Conservation (phyloP, 1,139 yeast genomes). For the Debaryomyces sp. region DNA sequence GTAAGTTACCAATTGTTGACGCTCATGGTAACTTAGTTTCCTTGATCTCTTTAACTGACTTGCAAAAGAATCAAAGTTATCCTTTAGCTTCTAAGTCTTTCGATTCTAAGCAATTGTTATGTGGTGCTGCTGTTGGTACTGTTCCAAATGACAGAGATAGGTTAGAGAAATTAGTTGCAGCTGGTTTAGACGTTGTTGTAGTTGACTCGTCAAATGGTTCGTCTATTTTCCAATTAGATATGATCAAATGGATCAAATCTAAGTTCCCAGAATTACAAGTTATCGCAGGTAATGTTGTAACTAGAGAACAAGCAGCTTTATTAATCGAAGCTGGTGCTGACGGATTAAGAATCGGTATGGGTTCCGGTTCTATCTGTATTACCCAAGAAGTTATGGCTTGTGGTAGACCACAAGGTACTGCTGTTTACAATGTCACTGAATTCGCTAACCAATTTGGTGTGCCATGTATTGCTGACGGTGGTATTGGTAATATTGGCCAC, state of each 20-base stretch:
- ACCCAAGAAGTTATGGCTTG: conserved; percentile 99
- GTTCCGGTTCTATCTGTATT: conserved; percentile 98
- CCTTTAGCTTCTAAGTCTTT: conserved; percentile 95
- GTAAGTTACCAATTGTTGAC: conserved; percentile 95
- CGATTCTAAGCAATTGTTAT: conserved; percentile 90
- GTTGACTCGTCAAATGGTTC: conserved; percentile 98
- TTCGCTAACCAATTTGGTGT: conserved; percentile 89
- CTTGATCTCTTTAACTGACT: conserved; percentile 91
- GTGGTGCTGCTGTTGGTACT: conserved; percentile 99
- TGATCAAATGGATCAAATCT: conserved; percentile 88
- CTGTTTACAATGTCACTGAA: conserved; percentile 85
- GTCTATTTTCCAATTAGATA: conserved; percentile 89
- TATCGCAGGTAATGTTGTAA: conserved; percentile 97
- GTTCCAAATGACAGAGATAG: conserved; percentile 86
- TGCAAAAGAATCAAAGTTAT: conserved; percentile 91
- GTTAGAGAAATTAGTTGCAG: conserved; percentile 81
- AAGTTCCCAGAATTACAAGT: conserved; percentile 81
- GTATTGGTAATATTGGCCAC: conserved; percentile 98
- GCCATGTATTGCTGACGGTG: conserved; percentile 99
- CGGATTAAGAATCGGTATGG: conserved; percentile 99
- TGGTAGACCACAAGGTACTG: conserved; percentile 99
- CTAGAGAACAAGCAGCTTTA: conserved; percentile 98
- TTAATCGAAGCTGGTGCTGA: conserved; percentile 97
- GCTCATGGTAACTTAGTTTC: conserved; percentile 75
- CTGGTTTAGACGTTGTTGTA: conserved; percentile 96